A percentile compares a stretch with the other conserved stretches of the same genome.
Conservation (phyloP, 208 protist genomes). For the Entamoeba invadens region DNA sequence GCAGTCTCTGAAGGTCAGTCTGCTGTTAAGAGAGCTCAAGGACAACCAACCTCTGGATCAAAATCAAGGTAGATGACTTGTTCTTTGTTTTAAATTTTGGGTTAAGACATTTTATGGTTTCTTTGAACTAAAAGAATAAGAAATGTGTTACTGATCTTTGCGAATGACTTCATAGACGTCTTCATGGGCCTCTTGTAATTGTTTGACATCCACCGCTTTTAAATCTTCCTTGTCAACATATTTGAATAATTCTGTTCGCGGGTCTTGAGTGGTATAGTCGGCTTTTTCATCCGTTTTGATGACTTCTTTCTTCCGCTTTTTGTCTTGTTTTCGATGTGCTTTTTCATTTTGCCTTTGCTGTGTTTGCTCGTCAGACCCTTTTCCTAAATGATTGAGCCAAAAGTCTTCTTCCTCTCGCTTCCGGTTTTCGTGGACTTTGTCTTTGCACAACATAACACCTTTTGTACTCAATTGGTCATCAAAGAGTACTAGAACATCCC, state of each 20-base stretch:
- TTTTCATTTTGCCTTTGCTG: background rate
- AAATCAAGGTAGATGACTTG: no score
- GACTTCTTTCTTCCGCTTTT: background rate
- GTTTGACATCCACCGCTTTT: background rate
- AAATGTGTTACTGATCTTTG: no score
- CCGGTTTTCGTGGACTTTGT: background rate
- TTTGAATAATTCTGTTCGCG: background rate
- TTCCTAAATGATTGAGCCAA: background rate
- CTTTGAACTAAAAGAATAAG: no score
- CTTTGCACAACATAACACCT: background rate
- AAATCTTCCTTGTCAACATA: background rate
- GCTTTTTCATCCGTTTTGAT: background rate
- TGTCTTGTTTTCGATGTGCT: background rate
- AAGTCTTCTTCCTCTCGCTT: background rate
- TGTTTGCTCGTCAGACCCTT: background rate
- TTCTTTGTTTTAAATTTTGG: no score
- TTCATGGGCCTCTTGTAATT: background rate
- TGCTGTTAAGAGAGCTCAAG: background rate
- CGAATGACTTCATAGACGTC: no score
- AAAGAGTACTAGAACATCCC: background rate
- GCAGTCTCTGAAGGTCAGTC: background rate
- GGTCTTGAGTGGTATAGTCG: background rate
- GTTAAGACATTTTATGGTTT: no score
- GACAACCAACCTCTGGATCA: background rate
- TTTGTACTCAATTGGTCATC: background rate